Evolutionary conservation across 495 filamentous ascomycete species (phyloP), one percentile per base, ranked within the genome.

Genomic region (Xylaria nigripes): DNA sequence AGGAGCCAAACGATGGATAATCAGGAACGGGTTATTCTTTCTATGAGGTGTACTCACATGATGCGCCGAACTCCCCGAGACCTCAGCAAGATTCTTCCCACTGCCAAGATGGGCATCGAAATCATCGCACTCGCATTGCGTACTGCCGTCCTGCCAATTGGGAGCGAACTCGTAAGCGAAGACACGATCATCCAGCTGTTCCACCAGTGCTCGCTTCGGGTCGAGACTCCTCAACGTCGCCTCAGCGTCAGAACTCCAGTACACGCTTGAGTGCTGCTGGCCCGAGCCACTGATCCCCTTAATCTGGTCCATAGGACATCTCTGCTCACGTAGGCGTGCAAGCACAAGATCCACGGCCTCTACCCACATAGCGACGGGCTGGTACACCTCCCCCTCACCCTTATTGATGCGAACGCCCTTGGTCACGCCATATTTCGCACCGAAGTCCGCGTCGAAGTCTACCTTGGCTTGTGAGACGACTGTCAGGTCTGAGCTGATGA

Each of bases 101-200:
- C 76, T 71, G 0, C 86, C 89, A 7, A 95, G 73, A 36, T 72
- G 71, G 12, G 71, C 75, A 66, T 97, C 90, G 64, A 96, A 96
- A 59, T 77, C 74, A 62, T 96, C 90, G 68, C 92, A 96, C 68
- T 98, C 86, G 46, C 75, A 73, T 73, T 96, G 90, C 0, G 93
- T 97, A 68, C 89, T 95, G 43, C 88, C 82, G 68, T 98, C 93
- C 69, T 97, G 93, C 93, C 93, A 98, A 70, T 97, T 98, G 7
- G 93, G 93, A 52, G 86, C 90, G 70, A 81, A 90, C 7, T 86
- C 84, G 68, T 94, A 87, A 6, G 89, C 86, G 65, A 98, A 95
- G 0, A 86, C 89, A 1, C 69, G 71, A 4, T 4, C 41, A 9
- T 48, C 59, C n/a, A 92, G 70, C 69, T 93, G 87, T 41, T 85